These are phyloP conservation scores for Neonectria neomacrospora DNA, from an alignment of 2,329 filamentous ascomycete genomes.

Conservation along the genomic window DNA sequence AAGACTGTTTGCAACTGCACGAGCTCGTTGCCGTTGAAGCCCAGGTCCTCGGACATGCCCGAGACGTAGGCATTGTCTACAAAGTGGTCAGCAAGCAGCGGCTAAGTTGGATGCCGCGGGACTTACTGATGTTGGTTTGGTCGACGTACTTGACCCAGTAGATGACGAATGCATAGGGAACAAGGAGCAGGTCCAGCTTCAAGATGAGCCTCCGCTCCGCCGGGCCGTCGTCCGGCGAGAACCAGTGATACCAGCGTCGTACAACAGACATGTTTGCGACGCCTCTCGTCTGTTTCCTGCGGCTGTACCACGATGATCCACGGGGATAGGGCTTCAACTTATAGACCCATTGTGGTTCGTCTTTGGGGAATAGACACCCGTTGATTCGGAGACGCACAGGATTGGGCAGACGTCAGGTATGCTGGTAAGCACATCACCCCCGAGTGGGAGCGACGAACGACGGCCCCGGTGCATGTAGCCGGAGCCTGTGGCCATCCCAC, in stretches of 20 bases:
- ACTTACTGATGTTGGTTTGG: slow-evolving; percentile 36
- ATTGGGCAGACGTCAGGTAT: slow-evolving; percentile 15
- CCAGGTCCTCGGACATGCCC: slow-evolving; percentile 33
- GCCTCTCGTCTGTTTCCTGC: not conserved
- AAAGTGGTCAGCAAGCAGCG: not conserved
- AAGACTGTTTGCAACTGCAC: slow-evolving; percentile 37
- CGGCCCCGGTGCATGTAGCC: not conserved
- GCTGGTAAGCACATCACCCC: slow-evolving; percentile 21
- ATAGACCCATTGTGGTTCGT: not conserved
- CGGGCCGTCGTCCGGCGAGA: slow-evolving; percentile 57
- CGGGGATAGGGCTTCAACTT: not conserved
- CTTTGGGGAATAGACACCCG: not conserved
- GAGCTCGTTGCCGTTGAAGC: slow-evolving; percentile 32
- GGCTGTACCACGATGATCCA: not conserved
- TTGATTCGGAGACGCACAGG: not conserved
- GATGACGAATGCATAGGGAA: slow-evolving; percentile 56
- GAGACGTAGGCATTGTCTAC: slow-evolving; percentile 37
- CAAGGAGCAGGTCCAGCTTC: slow-evolving; percentile 67
- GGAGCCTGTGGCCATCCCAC: slow-evolving; percentile 1
- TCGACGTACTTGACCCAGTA: slow-evolving; percentile 39
- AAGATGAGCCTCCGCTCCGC: slow-evolving; percentile 55
- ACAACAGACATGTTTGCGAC: slow-evolving; percentile 18
- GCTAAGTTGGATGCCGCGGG: accelerated
- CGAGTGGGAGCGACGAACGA: slow-evolving; percentile 2
- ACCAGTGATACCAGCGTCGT: slow-evolving; percentile 54